Evolutionary conservation across 2,329 filamentous ascomycete species (phyloP).

Genomic region (Dryadomyces quercus-mongolicae): DNA sequence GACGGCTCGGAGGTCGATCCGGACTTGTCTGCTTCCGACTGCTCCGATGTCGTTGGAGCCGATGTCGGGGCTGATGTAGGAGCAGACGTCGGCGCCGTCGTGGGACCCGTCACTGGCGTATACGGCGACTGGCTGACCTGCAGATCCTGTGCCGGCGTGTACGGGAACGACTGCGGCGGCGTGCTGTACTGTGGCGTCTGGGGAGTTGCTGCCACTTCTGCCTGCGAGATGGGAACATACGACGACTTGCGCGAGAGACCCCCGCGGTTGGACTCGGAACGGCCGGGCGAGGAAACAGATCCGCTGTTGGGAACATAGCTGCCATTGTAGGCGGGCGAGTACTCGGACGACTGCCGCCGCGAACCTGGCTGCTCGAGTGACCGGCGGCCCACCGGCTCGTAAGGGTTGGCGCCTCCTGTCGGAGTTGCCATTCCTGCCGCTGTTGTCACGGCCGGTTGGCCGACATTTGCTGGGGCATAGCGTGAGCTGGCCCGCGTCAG

Average conservation of each 20-base stretch:
- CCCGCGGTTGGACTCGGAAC: slow-evolving; percentile 14
- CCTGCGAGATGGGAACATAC: slow-evolving; percentile 11
- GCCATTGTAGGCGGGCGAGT: slow-evolving; percentile 21
- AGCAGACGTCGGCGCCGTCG: not conserved
- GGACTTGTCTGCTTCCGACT: not conserved
- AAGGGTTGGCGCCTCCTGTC: slow-evolving; percentile 9
- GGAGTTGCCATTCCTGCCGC: slow-evolving; percentile 1
- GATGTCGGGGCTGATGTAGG: not conserved
- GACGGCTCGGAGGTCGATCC: slow-evolving; percentile 4
- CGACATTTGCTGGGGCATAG: slow-evolving; percentile 29
- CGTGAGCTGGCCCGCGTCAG: slow-evolving; percentile 36
- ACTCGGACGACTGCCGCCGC: slow-evolving; percentile 27
- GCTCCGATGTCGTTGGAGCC: not conserved
- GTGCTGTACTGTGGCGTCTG: not conserved
- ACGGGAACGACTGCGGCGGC: not conserved
- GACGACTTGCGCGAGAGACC: slow-evolving; percentile 16
- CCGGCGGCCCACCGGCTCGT: slow-evolving; percentile 13
- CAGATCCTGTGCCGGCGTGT: not conserved
- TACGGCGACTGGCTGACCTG: not conserved
- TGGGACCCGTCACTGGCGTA: not conserved
- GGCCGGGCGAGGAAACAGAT: slow-evolving; percentile 18
- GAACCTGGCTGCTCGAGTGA: slow-evolving; percentile 11
- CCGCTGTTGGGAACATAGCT: slow-evolving; percentile 21
- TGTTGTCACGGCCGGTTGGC: slow-evolving; percentile 12
- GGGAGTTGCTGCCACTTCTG: not conserved